Evolutionary conservation across 2,329 filamentous ascomycete species (phyloP), one percentile per base, ranked within the genome.

Genomic region (Taxawa tesnikishii): DNA sequence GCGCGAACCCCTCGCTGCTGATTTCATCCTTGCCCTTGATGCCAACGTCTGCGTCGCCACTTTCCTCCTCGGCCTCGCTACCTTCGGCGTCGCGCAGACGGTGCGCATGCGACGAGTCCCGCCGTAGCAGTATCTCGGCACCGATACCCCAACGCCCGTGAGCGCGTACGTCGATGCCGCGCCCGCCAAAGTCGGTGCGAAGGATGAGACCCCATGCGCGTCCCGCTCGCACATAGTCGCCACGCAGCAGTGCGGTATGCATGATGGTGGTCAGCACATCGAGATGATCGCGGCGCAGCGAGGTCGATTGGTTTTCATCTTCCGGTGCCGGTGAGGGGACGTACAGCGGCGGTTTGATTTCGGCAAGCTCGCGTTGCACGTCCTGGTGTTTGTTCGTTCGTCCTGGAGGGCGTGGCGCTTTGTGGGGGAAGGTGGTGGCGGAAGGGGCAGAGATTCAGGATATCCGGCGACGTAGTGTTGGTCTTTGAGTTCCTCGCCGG

Each of bases 91-190:
- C 32, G 27, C 10, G 18, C n/a, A n/a, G n/a, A n/a, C n/a, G n/a
- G 10, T 6, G 5, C 6, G 15, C 18, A 6, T 28, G 25, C 6
- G 25, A 18, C 8, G 32, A 12, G 15, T 14, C 35, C 40, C 56
- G 56, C 11, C 79, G 71, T 58, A 93, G 74, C 34, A 94, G 58
- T 13, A 94, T 72, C 56, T 94, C 87, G 2, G 83, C 83, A 1
- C 83, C 85, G 27, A 94, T 68, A 10, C 78, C 78, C 88, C 87
- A 94, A 42, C 80, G 68, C 21, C 73, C 70, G 46, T 77, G 68
- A 13, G 63, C 63, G 24, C 84, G 71, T 29, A 88, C 54, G 50
- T 94, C 83, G 13, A 87, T 63, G 5, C 60, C 58, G 29, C 56
- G 53, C 3, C 73, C 74, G 36, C 58, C 49, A 15, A 76, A 60